Evolutionary conservation across 2,329 filamentous ascomycete genomes (phyloP).

Genomic region (Niveomyces coronatus): DNA sequence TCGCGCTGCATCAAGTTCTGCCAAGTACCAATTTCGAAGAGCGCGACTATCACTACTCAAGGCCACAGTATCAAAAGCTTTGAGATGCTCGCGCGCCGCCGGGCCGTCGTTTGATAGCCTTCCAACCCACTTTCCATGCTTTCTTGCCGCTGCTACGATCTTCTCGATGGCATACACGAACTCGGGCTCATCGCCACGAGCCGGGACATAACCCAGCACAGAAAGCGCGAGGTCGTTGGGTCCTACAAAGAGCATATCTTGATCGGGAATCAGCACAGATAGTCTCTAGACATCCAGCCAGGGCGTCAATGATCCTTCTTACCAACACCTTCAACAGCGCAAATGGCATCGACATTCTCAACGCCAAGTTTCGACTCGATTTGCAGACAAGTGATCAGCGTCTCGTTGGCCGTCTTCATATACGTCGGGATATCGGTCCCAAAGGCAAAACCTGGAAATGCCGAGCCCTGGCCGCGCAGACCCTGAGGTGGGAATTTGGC

Average conservation of each 20-base stretch:
- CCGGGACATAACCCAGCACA: slow-evolving; percentile 32
- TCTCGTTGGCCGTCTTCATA: slow-evolving; percentile 32
- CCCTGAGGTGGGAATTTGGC: slow-evolving; percentile 35
- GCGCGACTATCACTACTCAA: slow-evolving; percentile 36
- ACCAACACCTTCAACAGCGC: slow-evolving; percentile 27
- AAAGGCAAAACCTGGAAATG: slow-evolving; percentile 29
- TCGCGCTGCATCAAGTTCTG: slow-evolving; percentile 29
- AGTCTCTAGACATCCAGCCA: neutral
- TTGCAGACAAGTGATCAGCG: slow-evolving; percentile 32
- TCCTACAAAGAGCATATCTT: slow-evolving; percentile 33
- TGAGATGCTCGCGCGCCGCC: slow-evolving; percentile 27
- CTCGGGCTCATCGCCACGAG: slow-evolving; percentile 35
- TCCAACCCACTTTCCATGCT: slow-evolving; percentile 40
- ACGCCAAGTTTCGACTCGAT: slow-evolving; percentile 34
- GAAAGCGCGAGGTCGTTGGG: slow-evolving; percentile 32
- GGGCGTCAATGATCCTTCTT: no score
- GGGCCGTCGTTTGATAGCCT: slow-evolving; percentile 36
- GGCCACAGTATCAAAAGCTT: slow-evolving; percentile 30
- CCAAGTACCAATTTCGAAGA: slow-evolving; percentile 38
- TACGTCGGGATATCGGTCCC: slow-evolving; percentile 29
- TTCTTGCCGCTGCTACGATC: slow-evolving; percentile 32
- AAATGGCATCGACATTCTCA: slow-evolving; percentile 30
- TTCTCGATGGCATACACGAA: slow-evolving; percentile 36
- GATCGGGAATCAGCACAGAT: neutral
- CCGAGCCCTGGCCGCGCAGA: slow-evolving; percentile 31